Percentiles rank a stretch among this genome's conserved stretches.
These are phyloP conservation scores for Limonomyces culmigenus DNA, from an alignment of 1,284 basidiomycete species.

Conservation along the genomic window DNA sequence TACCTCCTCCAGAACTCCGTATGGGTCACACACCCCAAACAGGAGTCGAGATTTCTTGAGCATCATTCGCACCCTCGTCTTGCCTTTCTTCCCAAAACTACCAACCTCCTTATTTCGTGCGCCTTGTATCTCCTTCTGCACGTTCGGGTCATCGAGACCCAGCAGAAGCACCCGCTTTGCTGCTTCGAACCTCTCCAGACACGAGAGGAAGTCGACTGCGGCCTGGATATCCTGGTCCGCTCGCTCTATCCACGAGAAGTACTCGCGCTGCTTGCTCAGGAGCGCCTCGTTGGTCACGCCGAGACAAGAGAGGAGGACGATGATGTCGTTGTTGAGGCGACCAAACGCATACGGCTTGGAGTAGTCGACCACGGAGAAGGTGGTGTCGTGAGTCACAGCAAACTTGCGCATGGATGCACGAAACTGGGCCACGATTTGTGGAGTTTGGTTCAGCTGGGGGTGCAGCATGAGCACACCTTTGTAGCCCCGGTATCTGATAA, in stretches of 20 bases:
- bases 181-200: constrained; percentile 24
- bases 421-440: constrained; percentile 32
- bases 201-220: constrained; percentile 38
- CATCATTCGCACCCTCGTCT: constrained; percentile 36
- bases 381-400: constrained; percentile 29
- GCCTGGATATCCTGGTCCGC: constrained; percentile 26
- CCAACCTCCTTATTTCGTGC: constrained; percentile 31
- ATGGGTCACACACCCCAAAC: constrained; percentile 51
- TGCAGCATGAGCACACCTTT: constrained; percentile 54
- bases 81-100: constrained; percentile 34
- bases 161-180: constrained; percentile 36
- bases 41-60: constrained; percentile 41
- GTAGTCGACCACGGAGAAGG: constrained; percentile 46
- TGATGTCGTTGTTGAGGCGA: constrained; percentile 49
- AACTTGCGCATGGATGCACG: constrained; percentile 56
- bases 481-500: constrained; percentile 34
- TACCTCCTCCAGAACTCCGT: constrained; percentile 36
- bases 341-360: constrained; percentile 45
- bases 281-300: constrained; percentile 37
- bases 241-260: constrained; percentile 35
- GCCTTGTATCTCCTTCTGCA: constrained; percentile 22
- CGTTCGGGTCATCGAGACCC: constrained; percentile 27
- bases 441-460: constrained; percentile 26
- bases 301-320: constrained; percentile 43
- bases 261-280: constrained; percentile 34